Evolutionary conservation across 2,329 filamentous ascomycete genomes (phyloP).

Genomic region (Xylaria multiplex): DNA sequence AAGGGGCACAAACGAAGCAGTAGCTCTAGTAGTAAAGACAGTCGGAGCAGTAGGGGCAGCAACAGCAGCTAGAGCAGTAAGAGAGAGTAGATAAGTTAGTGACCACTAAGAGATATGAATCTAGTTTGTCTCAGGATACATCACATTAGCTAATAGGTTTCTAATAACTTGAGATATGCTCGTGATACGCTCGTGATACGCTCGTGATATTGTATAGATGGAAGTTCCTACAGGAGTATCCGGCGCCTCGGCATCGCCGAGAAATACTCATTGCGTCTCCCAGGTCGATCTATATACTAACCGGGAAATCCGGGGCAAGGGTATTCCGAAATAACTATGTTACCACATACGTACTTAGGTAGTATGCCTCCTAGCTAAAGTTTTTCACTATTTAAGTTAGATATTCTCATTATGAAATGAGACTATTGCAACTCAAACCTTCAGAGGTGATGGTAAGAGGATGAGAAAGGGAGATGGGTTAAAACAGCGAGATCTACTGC

Average conservation of each 20-base stretch:
- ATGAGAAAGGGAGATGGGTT: no score
- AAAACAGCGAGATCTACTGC: no score
- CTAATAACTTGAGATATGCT: not conserved
- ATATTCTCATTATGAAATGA: no score
- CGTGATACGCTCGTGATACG: not conserved
- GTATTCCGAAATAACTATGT: no score
- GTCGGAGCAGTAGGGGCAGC: conserved; percentile 39
- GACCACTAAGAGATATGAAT: not conserved
- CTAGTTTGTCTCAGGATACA: not conserved
- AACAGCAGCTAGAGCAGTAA: conserved; percentile 35
- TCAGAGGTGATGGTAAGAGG: no score
- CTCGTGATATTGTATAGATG: not conserved
- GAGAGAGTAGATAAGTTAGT: not conserved
- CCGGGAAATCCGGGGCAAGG: no score
- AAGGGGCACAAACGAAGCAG: conserved; percentile 43
- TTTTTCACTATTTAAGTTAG: no score
- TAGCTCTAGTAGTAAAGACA: conserved; percentile 41
- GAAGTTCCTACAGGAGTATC: not conserved
- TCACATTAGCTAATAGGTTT: no score
- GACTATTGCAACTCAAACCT: no score
- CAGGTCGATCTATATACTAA: not conserved
- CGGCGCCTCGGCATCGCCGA: not conserved
- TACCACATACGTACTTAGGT: no score
- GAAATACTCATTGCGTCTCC: not conserved
- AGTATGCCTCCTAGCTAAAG: no score